Evolutionary conservation across 225 moss, liverwort and hornwort species (phyloP).

Genomic region (Thuidium tamariscinum): DNA sequence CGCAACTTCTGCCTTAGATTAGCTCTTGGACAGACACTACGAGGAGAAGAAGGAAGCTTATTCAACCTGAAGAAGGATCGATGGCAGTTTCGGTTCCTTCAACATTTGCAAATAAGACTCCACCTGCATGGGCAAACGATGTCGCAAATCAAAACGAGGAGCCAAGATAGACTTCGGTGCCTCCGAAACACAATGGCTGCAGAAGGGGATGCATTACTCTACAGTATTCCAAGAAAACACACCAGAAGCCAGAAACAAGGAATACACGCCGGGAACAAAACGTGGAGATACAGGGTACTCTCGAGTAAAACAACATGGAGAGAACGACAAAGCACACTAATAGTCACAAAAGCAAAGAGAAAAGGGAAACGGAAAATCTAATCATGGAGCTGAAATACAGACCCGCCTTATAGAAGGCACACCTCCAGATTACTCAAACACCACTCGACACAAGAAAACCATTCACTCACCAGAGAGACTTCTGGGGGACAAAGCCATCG

Average conservation of each 20-base stretch:
- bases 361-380: too few relatives aligned
- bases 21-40: background rate
- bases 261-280: background rate
- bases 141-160: background rate
- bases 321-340: background rate
- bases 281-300: too few relatives aligned
- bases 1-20: background rate
- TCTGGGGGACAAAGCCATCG: background rate
- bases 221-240: background rate
- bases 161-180: background rate
- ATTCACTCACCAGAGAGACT: background rate
- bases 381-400: background rate
- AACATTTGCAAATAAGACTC: conserved; percentile 85
- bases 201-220: background rate
- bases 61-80: conserved; percentile 74
- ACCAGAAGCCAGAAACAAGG: background rate
- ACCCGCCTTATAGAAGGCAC: background rate
- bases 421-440: background rate
- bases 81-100: conserved; percentile 80
- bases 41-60: background rate
- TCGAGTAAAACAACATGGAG: background rate
- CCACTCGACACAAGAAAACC: background rate
- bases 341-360: background rate
- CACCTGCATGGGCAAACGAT: conserved; percentile 35
- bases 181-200: background rate